Evolutionary conservation across 1,284 basidiomycete genomes (phyloP).

Genomic region (Cryptococcus sp.): DNA sequence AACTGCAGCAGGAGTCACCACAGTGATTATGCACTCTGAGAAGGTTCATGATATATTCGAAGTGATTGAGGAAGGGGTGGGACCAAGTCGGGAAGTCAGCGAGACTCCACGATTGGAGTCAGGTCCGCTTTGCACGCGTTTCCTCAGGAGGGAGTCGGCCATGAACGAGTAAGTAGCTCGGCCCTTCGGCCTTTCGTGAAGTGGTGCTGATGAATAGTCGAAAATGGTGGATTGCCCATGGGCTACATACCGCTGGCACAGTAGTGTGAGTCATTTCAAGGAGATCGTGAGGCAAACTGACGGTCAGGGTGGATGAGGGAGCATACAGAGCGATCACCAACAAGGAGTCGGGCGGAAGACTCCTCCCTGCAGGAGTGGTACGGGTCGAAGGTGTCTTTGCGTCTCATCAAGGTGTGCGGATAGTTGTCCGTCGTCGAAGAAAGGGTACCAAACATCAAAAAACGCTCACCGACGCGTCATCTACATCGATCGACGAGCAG

Average conservation of each 20-base stretch:
- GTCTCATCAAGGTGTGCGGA: conserved; percentile 85
- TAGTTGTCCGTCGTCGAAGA: conserved; percentile 59
- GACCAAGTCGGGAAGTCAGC: conserved; percentile 28
- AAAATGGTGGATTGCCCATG: conserved; percentile 94
- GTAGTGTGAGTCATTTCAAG: conserved; percentile 54
- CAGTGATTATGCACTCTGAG: conserved; percentile 81
- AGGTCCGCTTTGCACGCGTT: conserved; percentile 71
- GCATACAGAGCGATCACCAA: conserved; percentile 80
- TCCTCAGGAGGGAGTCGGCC: conserved; percentile 68
- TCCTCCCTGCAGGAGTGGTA: conserved; percentile 85
- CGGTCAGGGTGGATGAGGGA: conserved; percentile 60
- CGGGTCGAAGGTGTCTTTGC: conserved; percentile 86
- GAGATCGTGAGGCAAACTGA: background rate
- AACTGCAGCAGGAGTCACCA: conserved; percentile 91
- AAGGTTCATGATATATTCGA: conserved; percentile 71
- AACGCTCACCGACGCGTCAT: conserved; percentile 9
- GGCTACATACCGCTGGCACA: conserved; percentile 78
- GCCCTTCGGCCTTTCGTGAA: background rate
- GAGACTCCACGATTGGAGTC: conserved; percentile 25
- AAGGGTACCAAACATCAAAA: background rate
- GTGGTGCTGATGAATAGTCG: conserved; percentile 50
- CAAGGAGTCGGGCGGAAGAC: conserved; percentile 79
- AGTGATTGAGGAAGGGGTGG: conserved; percentile 62
- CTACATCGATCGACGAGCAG: background rate
- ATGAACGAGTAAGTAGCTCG: conserved; percentile 60